phyloP scores from a whole-genome alignment of 2,329 filamentous ascomycete genomes.

The Talaromyces sp. region DNA sequence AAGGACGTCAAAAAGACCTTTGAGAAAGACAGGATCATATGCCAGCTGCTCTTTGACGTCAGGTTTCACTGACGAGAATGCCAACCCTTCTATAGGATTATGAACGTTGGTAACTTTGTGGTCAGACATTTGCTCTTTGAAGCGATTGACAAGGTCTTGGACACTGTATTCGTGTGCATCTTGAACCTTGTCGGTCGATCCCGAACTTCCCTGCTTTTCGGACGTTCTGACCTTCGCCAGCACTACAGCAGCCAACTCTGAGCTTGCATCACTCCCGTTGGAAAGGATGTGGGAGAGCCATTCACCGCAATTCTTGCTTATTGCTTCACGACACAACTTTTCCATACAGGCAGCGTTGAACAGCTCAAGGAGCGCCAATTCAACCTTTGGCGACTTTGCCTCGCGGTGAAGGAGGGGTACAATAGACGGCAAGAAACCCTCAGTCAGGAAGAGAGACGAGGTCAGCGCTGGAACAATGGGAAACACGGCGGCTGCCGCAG shows the following conservation, averaged over 20 bases:
- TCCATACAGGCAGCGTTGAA: conserved; percentile 90
- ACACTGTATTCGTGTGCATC: conserved; percentile 43
- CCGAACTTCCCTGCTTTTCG: conserved; percentile 29
- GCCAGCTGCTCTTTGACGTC: conserved; percentile 78
- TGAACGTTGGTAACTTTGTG: conserved; percentile 56
- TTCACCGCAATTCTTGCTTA: conserved; percentile 76
- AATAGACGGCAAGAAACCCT: conserved; percentile 77
- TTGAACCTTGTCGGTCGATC: conserved; percentile 31
- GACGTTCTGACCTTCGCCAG: conserved; percentile 59
- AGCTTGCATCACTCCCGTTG: conserved; percentile 58
- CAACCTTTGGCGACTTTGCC: conserved; percentile 80
- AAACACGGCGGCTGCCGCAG: conserved; percentile 83
- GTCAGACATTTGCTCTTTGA: conserved; percentile 48
- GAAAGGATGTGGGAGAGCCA: conserved; percentile 85
- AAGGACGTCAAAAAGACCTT: conserved; percentile 57
- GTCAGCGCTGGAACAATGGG: conserved; percentile 75
- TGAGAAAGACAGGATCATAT: conserved; percentile 64
- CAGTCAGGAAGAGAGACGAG: conserved; percentile 75
- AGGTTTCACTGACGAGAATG: conserved; percentile 83
- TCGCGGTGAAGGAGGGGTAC: conserved; percentile 72
- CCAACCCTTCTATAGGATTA: conserved; percentile 82
- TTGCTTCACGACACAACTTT: conserved; percentile 72
- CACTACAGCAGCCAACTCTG: conserved; percentile 63
- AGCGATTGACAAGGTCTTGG: conserved; percentile 52
- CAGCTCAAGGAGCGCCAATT: conserved; percentile 81